A percentile compares a stretch with the other conserved stretches of the same genome.
These are phyloP conservation scores for Eleusine coracana DNA, from an alignment of 176 grass and related monocot species.

Conservation along the genomic window DNA sequence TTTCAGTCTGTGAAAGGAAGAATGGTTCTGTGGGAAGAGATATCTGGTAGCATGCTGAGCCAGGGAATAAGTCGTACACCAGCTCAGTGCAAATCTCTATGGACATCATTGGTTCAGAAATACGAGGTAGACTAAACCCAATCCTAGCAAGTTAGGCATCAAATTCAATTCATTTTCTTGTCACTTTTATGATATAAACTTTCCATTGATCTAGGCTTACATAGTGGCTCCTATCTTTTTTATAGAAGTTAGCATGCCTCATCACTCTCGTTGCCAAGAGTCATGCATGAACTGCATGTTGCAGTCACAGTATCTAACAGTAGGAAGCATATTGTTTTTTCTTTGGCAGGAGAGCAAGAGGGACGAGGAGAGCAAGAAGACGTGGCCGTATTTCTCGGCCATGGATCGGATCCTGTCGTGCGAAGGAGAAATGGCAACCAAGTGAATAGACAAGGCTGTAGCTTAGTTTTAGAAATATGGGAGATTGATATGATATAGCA, in stretches of 20 bases:
- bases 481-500: neutral
- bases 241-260: neutral
- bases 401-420: slow-evolving; percentile 70
- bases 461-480: slow-evolving; percentile 23
- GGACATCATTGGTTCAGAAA: slow-evolving; percentile 95
- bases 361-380: slow-evolving; percentile 64
- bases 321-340: slow-evolving; percentile 15
- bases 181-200: slow-evolving; percentile 2
- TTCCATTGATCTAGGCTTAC: neutral
- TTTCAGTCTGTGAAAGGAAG: slow-evolving; percentile 85
- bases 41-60: slow-evolving; percentile 67
- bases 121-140: slow-evolving; percentile 69
- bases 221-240: slow-evolving; percentile 16
- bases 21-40: slow-evolving; percentile 96
- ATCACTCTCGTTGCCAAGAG: neutral
- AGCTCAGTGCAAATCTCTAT: slow-evolving; percentile 92
- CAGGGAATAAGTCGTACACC: slow-evolving; percentile 70
- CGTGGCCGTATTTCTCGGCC: slow-evolving; percentile 70
- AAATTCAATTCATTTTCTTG: neutral
- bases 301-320: neutral
- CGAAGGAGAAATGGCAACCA: slow-evolving; percentile 60
- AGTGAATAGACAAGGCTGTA: slow-evolving; percentile 43
- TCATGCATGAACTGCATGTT: neutral
- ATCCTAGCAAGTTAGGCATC: neutral
- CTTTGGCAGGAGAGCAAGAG: slow-evolving; percentile 73